Conservation (phyloP, 257 asterid species). For the Nicotiana attenuata region DNA sequence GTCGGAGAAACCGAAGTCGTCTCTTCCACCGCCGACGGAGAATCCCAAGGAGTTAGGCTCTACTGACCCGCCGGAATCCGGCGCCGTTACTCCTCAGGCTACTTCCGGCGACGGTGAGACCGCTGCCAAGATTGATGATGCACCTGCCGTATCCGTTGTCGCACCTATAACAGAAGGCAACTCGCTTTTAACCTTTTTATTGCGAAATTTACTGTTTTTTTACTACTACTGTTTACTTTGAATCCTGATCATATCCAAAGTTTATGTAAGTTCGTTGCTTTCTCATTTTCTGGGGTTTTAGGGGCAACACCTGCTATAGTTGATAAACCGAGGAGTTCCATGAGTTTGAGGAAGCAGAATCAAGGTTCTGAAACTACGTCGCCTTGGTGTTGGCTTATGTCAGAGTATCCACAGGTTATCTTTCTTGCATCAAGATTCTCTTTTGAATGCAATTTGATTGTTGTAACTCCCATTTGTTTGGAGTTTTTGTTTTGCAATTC, state of each 20-base stretch:
- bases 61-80: constrained; percentile 46
- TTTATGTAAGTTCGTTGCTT: neutral
- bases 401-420: constrained; percentile 61
- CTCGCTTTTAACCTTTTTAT: neutral
- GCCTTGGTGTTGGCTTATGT: constrained; percentile 76
- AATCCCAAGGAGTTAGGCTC: constrained; percentile 63
- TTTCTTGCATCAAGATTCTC: neutral
- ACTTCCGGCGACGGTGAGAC: constrained; percentile 9
- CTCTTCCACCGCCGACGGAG: constrained; percentile 36
- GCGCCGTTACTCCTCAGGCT: constrained; percentile 15
- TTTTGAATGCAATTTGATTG: neutral
- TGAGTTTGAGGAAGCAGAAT: constrained; percentile 47
- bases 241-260: neutral
- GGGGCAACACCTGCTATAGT: constrained; percentile 35
- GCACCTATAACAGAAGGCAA: constrained; percentile 18
- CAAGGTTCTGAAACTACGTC: constrained; percentile 44
- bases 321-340: constrained; percentile 55
- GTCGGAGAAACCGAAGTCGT: constrained; percentile 33
- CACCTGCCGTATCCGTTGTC: constrained; percentile 22
- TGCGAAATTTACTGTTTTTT: neutral
- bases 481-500: neutral
- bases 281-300: constrained; percentile 10
- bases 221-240: neutral
- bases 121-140: constrained; percentile 2
- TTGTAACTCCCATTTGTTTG: neutral